A percentile compares a stretch with the other conserved stretches of the same genome.
Conservation (phyloP, 176 grass and related monocot species). For the Oryza rufipogon region DNA sequence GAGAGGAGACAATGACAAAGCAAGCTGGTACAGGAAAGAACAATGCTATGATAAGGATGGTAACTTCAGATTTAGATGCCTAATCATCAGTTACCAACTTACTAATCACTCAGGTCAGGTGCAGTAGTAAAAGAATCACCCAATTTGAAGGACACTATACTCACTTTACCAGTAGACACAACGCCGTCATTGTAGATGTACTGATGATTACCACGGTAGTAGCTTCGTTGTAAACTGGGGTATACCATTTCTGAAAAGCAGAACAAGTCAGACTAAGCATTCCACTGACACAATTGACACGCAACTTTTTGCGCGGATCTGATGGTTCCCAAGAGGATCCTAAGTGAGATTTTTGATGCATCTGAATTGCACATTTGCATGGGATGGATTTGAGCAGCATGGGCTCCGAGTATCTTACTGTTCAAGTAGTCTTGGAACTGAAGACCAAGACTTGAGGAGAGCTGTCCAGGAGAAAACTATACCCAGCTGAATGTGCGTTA, state of each 20-base stretch:
- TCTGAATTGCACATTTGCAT: neutral
- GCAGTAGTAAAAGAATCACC: neutral
- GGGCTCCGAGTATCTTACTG: slow-evolving; percentile 4
- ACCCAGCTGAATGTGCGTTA: neutral
- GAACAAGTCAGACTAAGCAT: neutral
- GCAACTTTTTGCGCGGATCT: slow-evolving; percentile 36
- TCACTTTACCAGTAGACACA: neutral
- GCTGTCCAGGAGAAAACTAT: neutral
- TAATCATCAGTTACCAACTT: slow-evolving; percentile 22
- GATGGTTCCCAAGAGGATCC: slow-evolving; percentile 41
- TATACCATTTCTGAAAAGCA: neutral
- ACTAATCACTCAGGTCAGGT: neutral
- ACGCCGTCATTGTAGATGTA: neutral
- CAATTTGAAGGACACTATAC: neutral
- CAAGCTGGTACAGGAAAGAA: neutral
- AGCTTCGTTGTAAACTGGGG: slow-evolving; percentile 19
- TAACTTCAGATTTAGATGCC: neutral
- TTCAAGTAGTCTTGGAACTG: slow-evolving; percentile 21
- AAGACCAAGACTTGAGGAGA: slow-evolving; percentile 8
- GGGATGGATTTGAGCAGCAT: slow-evolving; percentile 21
- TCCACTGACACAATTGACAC: slow-evolving; percentile 31
- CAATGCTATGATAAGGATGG: neutral
- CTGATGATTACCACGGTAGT: slow-evolving; percentile 8
- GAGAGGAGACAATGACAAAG: slow-evolving; percentile 15
- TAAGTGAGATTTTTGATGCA: slow-evolving; percentile 25